Percentiles rank a stretch among this genome's conserved stretches.
phyloP scores from a whole-genome alignment of 495 filamentous ascomycete genomes.

The Cercophora newfieldiana region DNA sequence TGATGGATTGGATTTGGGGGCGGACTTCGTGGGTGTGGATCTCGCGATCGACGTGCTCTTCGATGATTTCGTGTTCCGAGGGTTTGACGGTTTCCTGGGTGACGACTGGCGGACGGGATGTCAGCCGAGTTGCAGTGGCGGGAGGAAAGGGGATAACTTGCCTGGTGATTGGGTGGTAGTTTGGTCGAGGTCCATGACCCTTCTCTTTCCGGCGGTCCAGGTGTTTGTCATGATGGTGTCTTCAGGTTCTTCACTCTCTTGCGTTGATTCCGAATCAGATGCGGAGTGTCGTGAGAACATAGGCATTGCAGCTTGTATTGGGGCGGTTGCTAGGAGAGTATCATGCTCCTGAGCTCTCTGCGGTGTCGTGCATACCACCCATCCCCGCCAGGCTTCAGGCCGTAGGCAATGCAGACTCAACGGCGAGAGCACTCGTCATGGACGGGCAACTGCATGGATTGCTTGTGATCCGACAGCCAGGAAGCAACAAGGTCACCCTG shows the following conservation, averaged over 20 bases:
- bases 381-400: too few relatives aligned
- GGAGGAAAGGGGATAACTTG: slow-evolving; percentile 11
- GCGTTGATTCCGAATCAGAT: neutral
- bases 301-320: too few relatives aligned
- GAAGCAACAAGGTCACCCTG: neutral
- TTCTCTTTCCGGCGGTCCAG: neutral
- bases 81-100: slow-evolving; percentile 53
- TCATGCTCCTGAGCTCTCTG: too few relatives aligned
- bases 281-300: neutral
- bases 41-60: slow-evolving; percentile 55
- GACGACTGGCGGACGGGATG: slow-evolving; percentile 43
- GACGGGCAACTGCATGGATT: too few relatives aligned
- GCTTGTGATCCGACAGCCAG: too few relatives aligned
- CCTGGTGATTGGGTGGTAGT: slow-evolving; percentile 32
- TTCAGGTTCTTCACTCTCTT: neutral
- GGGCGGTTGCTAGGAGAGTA: too few relatives aligned
- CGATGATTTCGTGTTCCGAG: slow-evolving; percentile 45
- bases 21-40: slow-evolving; percentile 57
- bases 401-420: too few relatives aligned
- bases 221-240: neutral
- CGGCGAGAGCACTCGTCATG: too few relatives aligned
- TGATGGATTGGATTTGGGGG: slow-evolving; percentile 54
- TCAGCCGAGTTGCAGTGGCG: neutral
- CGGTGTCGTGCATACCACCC: too few relatives aligned
- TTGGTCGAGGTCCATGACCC: slow-evolving; percentile 18